A percentile compares a stretch with the other conserved stretches of the same genome.
Evolutionary conservation across 768 basidiomycete species (phyloP).

Genomic region (Chalciporus piperatus): DNA sequence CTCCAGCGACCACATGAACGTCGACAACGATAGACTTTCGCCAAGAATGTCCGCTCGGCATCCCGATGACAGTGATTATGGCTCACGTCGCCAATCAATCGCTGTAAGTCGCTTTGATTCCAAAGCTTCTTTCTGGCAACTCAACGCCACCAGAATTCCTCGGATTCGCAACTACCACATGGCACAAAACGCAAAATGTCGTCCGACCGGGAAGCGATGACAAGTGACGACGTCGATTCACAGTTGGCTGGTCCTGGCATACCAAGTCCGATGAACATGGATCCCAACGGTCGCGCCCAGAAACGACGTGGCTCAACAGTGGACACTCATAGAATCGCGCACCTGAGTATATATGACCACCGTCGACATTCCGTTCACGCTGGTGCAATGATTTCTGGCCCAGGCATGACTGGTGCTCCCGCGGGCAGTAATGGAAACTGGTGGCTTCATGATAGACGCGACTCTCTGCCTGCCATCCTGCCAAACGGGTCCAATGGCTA

Average conservation of each 20-base stretch:
- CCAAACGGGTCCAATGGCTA: slow-evolving; percentile 56
- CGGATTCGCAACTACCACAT: slow-evolving; percentile 45
- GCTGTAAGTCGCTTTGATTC: slow-evolving; percentile 43
- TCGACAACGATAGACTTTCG: slow-evolving; percentile 34
- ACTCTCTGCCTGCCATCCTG: slow-evolving; percentile 69
- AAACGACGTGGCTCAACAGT: slow-evolving; percentile 84
- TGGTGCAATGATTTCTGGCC: slow-evolving; percentile 37
- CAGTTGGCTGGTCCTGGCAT: slow-evolving; percentile 68
- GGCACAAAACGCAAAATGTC: slow-evolving; percentile 87
- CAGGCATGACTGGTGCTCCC: slow-evolving; percentile 25
- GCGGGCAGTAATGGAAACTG: slow-evolving; percentile 38
- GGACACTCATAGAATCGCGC: slow-evolving; percentile 73
- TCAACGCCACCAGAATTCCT: slow-evolving; percentile 26
- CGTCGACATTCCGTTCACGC: slow-evolving; percentile 76
- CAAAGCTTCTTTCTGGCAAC: neutral
- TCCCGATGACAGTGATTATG: slow-evolving; percentile 58
- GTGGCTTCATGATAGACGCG: slow-evolving; percentile 68
- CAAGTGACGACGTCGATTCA: slow-evolving; percentile 63
- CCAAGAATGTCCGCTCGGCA: slow-evolving; percentile 32
- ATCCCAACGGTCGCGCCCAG: slow-evolving; percentile 64
- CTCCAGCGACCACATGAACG: slow-evolving; percentile 37
- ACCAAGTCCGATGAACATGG: slow-evolving; percentile 55
- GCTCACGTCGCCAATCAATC: slow-evolving; percentile 70
- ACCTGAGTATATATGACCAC: slow-evolving; percentile 68
- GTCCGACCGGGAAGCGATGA: slow-evolving; percentile 52